Evolutionary conservation across 257 asterid species (phyloP).

Genomic region (Rhazya stricta): DNA sequence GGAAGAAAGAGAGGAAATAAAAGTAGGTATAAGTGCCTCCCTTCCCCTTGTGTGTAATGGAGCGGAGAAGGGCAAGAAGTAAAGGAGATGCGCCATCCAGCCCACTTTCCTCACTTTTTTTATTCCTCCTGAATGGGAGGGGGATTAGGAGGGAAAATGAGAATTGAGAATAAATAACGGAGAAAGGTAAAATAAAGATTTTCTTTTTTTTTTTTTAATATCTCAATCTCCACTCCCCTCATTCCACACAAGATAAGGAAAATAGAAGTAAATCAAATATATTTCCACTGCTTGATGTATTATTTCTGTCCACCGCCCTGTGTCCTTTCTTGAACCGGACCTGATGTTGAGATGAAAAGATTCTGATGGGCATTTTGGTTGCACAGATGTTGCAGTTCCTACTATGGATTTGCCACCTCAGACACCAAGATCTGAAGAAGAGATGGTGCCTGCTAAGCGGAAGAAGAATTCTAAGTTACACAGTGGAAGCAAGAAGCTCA

Average conservation of each 20-base stretch:
- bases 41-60: too few relatives aligned
- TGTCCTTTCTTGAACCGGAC: neutral
- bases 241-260: too few relatives aligned
- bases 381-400: slow-evolving; percentile 22
- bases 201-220: neutral
- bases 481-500: slow-evolving; percentile 37
- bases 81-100: too few relatives aligned
- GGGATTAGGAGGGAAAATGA: neutral
- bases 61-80: too few relatives aligned
- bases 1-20: too few relatives aligned
- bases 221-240: neutral
- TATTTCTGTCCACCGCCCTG: neutral
- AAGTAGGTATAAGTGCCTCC: too few relatives aligned
- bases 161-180: neutral
- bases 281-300: neutral
- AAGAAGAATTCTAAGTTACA: slow-evolving; percentile 32
- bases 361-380: slow-evolving; percentile 14
- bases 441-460: slow-evolving; percentile 28
- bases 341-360: neutral
- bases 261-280: too few relatives aligned
- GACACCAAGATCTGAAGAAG: slow-evolving; percentile 32
- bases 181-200: neutral
- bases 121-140: too few relatives aligned
- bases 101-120: too few relatives aligned
- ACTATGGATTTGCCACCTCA: slow-evolving; percentile 15